Conservation (phyloP, 2,329 filamentous ascomycete species). For the Pseudogymnoascus pannorum region DNA sequence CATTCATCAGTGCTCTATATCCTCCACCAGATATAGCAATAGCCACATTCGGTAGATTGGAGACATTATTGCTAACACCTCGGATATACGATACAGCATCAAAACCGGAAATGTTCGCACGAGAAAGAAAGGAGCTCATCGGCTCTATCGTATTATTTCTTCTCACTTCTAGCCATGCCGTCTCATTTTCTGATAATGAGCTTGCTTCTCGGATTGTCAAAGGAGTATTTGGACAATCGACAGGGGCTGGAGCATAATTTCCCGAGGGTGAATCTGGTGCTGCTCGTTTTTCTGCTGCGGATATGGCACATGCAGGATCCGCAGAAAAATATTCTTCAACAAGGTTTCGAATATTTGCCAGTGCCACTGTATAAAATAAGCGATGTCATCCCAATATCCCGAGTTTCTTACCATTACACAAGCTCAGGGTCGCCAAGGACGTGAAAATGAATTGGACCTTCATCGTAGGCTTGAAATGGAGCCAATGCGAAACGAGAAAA, state of each 20-base stretch:
- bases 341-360: background rate
- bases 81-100: background rate
- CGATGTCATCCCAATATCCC: background rate
- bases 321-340: background rate
- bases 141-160: conserved; percentile 66
- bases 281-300: background rate
- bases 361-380: background rate
- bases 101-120: conserved; percentile 53
- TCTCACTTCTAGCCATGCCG: conserved; percentile 63
- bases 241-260: conserved; percentile 58
- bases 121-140: conserved; percentile 64
- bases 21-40: conserved; percentile 16
- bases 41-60: conserved; percentile 9
- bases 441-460: background rate
- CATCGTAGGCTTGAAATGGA: background rate
- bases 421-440: background rate
- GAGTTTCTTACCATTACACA: background rate
- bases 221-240: conserved; percentile 61
- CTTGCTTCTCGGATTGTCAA: conserved; percentile 61
- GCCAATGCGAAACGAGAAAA: background rate
- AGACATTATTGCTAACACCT: background rate
- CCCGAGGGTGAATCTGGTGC: background rate
- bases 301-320: background rate
- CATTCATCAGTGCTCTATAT: conserved; percentile 13
- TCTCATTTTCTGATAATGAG: conserved; percentile 62